These are phyloP conservation scores for Rhodotorula sp. DNA, from an alignment of 1,284 basidiomycete species.

Conservation along the genomic window DNA sequence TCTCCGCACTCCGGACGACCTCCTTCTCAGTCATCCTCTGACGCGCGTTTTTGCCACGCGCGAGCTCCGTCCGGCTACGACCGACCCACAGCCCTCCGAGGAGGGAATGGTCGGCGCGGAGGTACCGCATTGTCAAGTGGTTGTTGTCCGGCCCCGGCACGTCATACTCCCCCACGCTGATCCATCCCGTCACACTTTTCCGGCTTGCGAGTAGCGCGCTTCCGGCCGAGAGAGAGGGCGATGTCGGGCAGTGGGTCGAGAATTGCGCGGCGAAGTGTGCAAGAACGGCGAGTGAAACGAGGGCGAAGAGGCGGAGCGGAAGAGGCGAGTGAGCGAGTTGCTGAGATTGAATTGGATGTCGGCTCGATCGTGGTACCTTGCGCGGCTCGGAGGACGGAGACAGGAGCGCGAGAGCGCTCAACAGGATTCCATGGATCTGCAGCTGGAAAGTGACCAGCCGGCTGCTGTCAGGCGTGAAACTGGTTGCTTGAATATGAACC, in stretches of 20 bases:
- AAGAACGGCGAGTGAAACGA: not conserved
- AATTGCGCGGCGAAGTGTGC: slow-evolving; percentile 9
- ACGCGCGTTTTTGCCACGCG: slow-evolving; percentile 1
- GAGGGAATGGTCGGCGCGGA: slow-evolving; percentile 82
- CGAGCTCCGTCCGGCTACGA: slow-evolving; percentile 35
- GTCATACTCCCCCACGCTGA: slow-evolving; percentile 69
- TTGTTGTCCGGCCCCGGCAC: slow-evolving; percentile 40
- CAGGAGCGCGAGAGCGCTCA: slow-evolving; percentile 12
- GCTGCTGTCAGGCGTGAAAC: not conserved
- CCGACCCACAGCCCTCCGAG: slow-evolving; percentile 84
- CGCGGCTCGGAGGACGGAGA: not conserved
- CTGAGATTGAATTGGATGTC: not conserved
- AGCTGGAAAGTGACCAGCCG: slow-evolving; percentile 2
- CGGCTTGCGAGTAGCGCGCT: slow-evolving; percentile 60
- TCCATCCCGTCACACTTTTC: slow-evolving; percentile 69
- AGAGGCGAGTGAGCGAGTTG: not conserved
- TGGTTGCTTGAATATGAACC: too few relatives aligned
- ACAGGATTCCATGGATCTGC: slow-evolving; percentile 21
- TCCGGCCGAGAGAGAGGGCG: not conserved
- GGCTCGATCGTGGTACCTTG: too few relatives aligned
- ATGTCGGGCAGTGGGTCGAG: slow-evolving; percentile 24
- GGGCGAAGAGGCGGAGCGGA: not conserved
- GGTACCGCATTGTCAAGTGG: slow-evolving; percentile 64
- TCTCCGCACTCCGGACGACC: slow-evolving; percentile 48
- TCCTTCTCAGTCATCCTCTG: slow-evolving; percentile 9